Percentiles rank a stretch among this genome's conserved stretches.
Conservation (phyloP, 2,329 filamentous ascomycete species). For the Colletotrichum camelliae region DNA sequence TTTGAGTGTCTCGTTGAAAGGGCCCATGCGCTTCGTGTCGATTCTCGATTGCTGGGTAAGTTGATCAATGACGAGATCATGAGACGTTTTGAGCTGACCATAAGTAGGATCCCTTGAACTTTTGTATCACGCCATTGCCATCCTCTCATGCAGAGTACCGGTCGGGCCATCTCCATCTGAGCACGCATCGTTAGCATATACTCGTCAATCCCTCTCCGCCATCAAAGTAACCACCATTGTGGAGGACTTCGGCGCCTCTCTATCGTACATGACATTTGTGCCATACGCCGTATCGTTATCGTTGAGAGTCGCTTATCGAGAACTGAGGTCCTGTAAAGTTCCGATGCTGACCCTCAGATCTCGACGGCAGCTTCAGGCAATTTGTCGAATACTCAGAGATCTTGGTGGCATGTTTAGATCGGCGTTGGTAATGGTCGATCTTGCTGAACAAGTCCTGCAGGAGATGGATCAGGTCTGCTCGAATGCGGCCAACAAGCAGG, state of each 20-base stretch:
- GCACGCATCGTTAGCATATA: neutral
- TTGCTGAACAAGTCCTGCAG: conserved; percentile 26
- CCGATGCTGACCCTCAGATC: conserved; percentile 20
- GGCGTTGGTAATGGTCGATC: conserved; percentile 26
- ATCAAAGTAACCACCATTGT: conserved; percentile 24
- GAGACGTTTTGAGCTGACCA: neutral
- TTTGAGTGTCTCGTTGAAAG: conserved; percentile 7
- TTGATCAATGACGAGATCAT: neutral
- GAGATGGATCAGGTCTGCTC: conserved; percentile 25
- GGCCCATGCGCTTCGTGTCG: conserved; percentile 19
- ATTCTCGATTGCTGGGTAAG: conserved; percentile 24
- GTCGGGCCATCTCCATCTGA: conserved; percentile 16
- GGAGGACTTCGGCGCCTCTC: conserved; percentile 23
- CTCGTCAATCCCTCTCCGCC: conserved; percentile 25
- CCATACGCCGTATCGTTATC: conserved; percentile 28
- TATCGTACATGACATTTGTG: conserved; percentile 27
- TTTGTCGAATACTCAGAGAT: conserved; percentile 24
- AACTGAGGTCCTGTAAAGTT: conserved; percentile 25
- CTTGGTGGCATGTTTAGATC: conserved; percentile 26
- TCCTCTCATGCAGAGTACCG: conserved; percentile 22
- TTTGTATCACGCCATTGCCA: conserved; percentile 26
- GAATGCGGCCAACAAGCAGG: conserved; percentile 10
- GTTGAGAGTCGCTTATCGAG: conserved; percentile 27
- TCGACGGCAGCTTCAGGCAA: conserved; percentile 22
- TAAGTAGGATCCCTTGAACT: conserved; percentile 24